Evolutionary conservation across 2,329 filamentous ascomycete genomes (phyloP), one percentile per base, ranked within the genome.

Genomic region (Aureobasidium pullulans): DNA sequence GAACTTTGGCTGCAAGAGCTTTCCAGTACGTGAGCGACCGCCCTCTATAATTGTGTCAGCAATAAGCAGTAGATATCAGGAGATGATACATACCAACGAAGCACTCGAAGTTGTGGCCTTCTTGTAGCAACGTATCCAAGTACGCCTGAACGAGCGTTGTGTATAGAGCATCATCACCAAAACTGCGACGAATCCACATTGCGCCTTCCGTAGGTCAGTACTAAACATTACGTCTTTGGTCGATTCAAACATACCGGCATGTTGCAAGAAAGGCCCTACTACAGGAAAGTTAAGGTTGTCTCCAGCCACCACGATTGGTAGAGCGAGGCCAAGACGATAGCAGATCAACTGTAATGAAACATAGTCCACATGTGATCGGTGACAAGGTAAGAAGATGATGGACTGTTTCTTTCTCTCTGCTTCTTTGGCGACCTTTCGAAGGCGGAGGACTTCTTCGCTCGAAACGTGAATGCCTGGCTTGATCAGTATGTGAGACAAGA

Each of bases 231-330:
- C 8, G 2, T 1, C 1, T 9, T 31, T 29, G 1, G 6, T 16
- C 9, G 28, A 39, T 16, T n/a, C 1, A 2, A 7, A 70, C 70
- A 60, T 73, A 74, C 82, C 92, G n/a, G 92, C 91, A 75, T 96
- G 89, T 70, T 99, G 94, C 61, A 99, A 75, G 69, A 99, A 99
- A 42, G 82, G 83, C 1, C 94, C 94, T 0, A 99, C 84, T 1
- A 96, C 76, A 0, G 94, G 94, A 64, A 99, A 91, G 70, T 99
- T 99, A 53, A 99, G 77, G 68, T 99, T 99, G 69, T 99, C 94
- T 9, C 94, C 94, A 1, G 94, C 90, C 0, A 99, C 92, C 2
- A 99, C 90, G 1, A 93, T 90, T 0, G 94, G 94, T 1, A 99
- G 76, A 0, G 87, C 90, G 16, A 99, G 81, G 1, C 94, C 94